A percentile compares a stretch with the other conserved stretches of the same genome.
These are phyloP conservation scores for Nakazawaea siamensis DNA, from an alignment of 805 yeast genomes.

Conservation along the genomic window DNA sequence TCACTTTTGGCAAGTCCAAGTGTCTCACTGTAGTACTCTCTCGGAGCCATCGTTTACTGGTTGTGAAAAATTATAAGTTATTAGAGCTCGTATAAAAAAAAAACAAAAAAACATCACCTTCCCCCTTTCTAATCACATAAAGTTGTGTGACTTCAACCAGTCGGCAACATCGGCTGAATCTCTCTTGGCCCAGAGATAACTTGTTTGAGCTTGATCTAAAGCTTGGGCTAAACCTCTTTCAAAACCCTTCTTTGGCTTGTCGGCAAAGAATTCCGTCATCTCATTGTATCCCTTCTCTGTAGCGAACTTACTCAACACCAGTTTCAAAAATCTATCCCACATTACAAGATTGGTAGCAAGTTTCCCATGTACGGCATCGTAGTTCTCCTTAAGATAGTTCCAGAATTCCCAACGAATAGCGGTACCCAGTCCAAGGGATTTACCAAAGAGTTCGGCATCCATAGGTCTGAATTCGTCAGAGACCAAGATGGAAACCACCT, in stretches of 20 bases:
- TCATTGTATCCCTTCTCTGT: conserved; percentile 27
- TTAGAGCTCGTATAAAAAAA: too few relatives aligned
- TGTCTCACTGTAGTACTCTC: conserved; percentile 50
- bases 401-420: conserved; percentile 35
- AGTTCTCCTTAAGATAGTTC: conserved; percentile 41
- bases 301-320: conserved; percentile 23
- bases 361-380: conserved; percentile 31
- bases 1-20: conserved; percentile 66
- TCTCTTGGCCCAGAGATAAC: conserved; percentile 42
- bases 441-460: conserved; percentile 49
- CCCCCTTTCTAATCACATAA: too few relatives aligned
- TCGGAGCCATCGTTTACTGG: background rate
- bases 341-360: conserved; percentile 44
- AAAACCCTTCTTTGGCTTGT: conserved; percentile 42
- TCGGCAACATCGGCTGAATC: conserved; percentile 31
- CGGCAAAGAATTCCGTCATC: conserved; percentile 33
- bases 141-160: conserved; percentile 33
- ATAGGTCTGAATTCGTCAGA: conserved; percentile 43
- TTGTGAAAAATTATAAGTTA: background rate
- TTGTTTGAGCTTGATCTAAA: conserved; percentile 44
- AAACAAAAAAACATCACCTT: too few relatives aligned
- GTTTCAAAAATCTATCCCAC: conserved; percentile 36
- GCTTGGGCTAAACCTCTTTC: conserved; percentile 51
- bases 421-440: conserved; percentile 37
- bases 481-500: conserved; percentile 30